Percentiles rank a stretch among this genome's conserved stretches.
These are phyloP conservation scores for Phyllosticta citrichinensis DNA, from an alignment of 2,329 filamentous ascomycete species.

Conservation along the genomic window DNA sequence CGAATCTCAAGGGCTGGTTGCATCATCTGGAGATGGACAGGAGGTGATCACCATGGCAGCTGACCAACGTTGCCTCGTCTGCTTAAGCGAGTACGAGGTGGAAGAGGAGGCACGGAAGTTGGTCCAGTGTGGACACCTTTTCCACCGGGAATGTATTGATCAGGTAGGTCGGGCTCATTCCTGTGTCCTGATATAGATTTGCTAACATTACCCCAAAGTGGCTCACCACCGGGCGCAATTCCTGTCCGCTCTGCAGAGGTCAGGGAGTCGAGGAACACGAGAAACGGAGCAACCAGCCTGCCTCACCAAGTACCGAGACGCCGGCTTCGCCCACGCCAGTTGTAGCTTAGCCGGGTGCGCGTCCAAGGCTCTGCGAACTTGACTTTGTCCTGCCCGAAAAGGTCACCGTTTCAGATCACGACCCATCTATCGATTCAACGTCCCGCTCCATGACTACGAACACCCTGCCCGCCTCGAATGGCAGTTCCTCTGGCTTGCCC, in stretches of 20 bases:
- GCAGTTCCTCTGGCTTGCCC: not conserved
- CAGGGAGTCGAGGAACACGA: slow-evolving; percentile 45
- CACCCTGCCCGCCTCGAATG: not conserved
- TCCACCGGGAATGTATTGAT: slow-evolving; percentile 60
- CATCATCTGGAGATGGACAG: slow-evolving; percentile 34
- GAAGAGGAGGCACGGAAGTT: slow-evolving; percentile 52
- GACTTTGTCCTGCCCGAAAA: not conserved
- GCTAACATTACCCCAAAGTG: slow-evolving; percentile 37
- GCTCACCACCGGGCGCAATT: slow-evolving; percentile 58
- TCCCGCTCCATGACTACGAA: no score
- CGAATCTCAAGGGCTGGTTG: slow-evolving; percentile 29
- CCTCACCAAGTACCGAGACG: not conserved
- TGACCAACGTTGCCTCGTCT: slow-evolving; percentile 53
- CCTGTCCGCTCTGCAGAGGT: slow-evolving; percentile 51
- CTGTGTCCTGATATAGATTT: slow-evolving; percentile 2
- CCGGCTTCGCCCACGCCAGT: not conserved
- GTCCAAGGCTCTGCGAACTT: not conserved
- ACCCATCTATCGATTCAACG: not conserved
- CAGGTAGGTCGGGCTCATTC: slow-evolving; percentile 40
- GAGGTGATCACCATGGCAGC: slow-evolving; percentile 18
- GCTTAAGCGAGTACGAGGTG: slow-evolving; percentile 54
- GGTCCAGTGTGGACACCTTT: slow-evolving; percentile 54
- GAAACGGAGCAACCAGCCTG: slow-evolving; percentile 1
- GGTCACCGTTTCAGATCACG: not conserved
- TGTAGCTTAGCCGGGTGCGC: not conserved